Evolutionary conservation across 306 rosid genomes (phyloP), one percentile per base, ranked within the genome.

Genomic region (Senna tora): DNA sequence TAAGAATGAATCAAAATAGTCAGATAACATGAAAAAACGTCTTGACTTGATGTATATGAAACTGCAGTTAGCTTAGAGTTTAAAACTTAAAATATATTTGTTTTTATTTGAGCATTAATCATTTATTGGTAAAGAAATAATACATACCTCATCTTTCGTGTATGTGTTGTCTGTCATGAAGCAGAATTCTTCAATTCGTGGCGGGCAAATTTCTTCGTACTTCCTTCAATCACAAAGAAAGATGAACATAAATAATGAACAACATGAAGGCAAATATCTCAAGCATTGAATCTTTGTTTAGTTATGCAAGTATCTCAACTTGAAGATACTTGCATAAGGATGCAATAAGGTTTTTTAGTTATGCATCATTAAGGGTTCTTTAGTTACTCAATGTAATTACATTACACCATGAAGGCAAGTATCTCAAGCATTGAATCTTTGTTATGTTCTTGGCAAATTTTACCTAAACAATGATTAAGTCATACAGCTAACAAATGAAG

Each of bases 201-300:
- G 94, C 9, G 91, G 86, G 75, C 83, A 84, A 51, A 84, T 80
- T 78, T 86, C 94, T 86, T 88, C 94, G 12, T 79, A 84, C 63
- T 88, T 88, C 83, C 94, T 88, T 55, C 68, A 75, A 56, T 21
- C 41, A 49, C 17, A 67, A 8, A 60, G 49, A 16, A 17, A 43
- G 47, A 36, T 25, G 20, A 30, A 28, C 11, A 46, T 5, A 67
- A 59, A 67, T 33, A 59, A 67, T 33, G 22, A 70, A 42, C 53
- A 78, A 25, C 7, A 15, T 21, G 39, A 62, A 62, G 13, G 13
- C 52, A 42, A 12, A 20, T 42, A 42, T 13, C 69, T 42, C 16
- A 1, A 11, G 50, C 34, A 62, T 5, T 17, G 16, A 62, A 62
- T 38, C 12, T 62, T 20, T 11, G 67, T 39, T 20, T n/a, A n/a